Base-by-base conservation (phyloP, 2,329 filamentous ascomycete species). In the Neopestalotiopsis clavispora region DNA sequence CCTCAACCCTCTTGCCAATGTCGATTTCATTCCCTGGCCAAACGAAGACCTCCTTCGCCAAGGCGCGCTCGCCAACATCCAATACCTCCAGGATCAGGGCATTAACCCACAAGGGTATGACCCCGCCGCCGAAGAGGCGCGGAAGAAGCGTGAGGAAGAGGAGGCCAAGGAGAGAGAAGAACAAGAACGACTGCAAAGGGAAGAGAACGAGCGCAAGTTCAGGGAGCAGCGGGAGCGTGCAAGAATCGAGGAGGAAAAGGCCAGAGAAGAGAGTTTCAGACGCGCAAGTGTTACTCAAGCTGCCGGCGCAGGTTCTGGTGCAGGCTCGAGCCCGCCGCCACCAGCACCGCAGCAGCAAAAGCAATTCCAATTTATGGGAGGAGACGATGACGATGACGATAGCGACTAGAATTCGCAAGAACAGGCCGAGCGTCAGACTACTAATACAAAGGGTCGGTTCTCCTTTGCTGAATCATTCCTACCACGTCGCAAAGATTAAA, bases 11-110 rank as follows among this genome's bases (percentile, higher is more conserved):
- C 79, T 86, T 20, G 84, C 85, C 9, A 85, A 86, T 10, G 83
- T 86, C 49, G 76, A 83, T n/a, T 97, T 94, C 81, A 86, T 90
- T 61, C 93, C 94, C 0, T 97, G 93, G 93, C 93, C 93, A 0
- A 84, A 84, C 34, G 90, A 93, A 71, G 88, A 91, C 40, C 87
- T 89, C 69, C 93, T 96, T 71, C 87, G 89, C 40, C 82, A 83
- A 17, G 93, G 94, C 45, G 90, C 90, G 1, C 83, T 97, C 57
- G 91, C 90, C 0, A 83, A 84, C 9, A 86, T 89, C 59, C 90
- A 94, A 74, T 80, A 84, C 30, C 84, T 94, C 71, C 72, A 86
- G 4, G 90, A 92, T 74, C 81, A 84, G 67, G 91, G 90, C 7
- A 85, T 88, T 72, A 88, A 92, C 76, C 89, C 89, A 9, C 85